Evolutionary conservation across 352 stramenopile species (phyloP), one percentile per base, ranked within the genome.

Genomic region (Thraustochytrium striatum): DNA sequence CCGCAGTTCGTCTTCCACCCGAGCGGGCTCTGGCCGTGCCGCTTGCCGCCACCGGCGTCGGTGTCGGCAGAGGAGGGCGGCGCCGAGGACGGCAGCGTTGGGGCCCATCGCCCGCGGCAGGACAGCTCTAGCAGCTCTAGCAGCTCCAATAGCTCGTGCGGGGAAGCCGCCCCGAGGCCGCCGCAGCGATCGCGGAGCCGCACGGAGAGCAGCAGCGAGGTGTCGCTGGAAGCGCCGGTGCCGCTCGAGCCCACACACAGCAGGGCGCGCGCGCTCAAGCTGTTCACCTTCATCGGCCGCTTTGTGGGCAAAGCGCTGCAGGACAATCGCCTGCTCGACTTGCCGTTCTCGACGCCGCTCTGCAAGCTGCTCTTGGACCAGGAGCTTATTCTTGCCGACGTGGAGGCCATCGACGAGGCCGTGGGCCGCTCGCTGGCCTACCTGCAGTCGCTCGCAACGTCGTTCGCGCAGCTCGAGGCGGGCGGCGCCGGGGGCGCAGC

Each of bases 241-340:
- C 5, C 58, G 1, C 58, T 72, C 16, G 41, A 36, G 25, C 80
- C 35, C 9, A 8, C 72, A 38, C 44, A 70, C 55, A 53, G 30
- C 35, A 21, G 38, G 19, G 38, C 35, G 28, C 41, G 25, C 36
- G 25, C 52, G 36, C 57, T 62, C 9, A 3, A 5, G 11, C 43
- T 55, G 21, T 82, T 82, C 41, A 82, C 57, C 39, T 69, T 84
- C 19, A 35, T 86, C 3, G 83, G 83, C 2, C 82, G 83, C n/a
- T 53, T 86, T 28, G 81, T 86, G 19, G 83, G 81, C 25, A 86
- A 87, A 72, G 88, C 90, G 0, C 82, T 94, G 7, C 83, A 94
- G 35, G 90, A 95, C 83, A 88, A 92, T 28, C 87, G 90, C 2
- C 72, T 94, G 65, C 69, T 95, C 35, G 91, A 93, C 57, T 69